phyloP scores from a whole-genome alignment of 2,329 filamentous ascomycete genomes.

The Pestalotiopsis sp. region DNA sequence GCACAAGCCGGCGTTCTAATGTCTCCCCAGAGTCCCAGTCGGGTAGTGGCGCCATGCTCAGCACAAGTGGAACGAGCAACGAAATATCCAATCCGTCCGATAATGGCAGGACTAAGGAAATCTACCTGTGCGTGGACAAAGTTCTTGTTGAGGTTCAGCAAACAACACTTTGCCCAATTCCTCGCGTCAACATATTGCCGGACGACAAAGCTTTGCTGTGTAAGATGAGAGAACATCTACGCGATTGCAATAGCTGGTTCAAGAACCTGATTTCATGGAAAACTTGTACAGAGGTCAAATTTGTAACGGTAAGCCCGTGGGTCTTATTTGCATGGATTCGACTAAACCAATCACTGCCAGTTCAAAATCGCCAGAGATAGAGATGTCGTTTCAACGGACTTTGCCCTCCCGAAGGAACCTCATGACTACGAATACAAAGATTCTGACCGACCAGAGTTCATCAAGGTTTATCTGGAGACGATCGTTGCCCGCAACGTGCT shows the following conservation, averaged over 20 bases:
- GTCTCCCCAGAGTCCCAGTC: background rate
- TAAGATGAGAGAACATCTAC: background rate
- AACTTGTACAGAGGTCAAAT: background rate
- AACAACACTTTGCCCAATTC: background rate
- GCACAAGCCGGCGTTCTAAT: too few species aligned
- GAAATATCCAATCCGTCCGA: background rate
- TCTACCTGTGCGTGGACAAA: background rate
- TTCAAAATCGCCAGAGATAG: background rate
- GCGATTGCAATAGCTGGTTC: background rate
- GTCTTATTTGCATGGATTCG: background rate
- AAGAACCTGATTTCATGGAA: background rate
- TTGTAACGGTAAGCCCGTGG: background rate
- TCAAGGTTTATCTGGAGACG: background rate
- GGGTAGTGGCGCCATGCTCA: background rate
- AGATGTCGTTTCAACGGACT: background rate
- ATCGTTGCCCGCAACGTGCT: background rate
- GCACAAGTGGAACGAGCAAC: accelerated
- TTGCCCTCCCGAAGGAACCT: background rate
- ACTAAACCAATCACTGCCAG: background rate
- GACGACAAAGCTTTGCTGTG: background rate
- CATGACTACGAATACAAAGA: background rate
- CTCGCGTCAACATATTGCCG: background rate
- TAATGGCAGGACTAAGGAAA: background rate
- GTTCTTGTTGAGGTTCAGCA: background rate
- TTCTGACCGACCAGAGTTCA: background rate